Base-by-base conservation (phyloP, 352 stramenopile genomes). In the Pythium insidiosum region DNA sequence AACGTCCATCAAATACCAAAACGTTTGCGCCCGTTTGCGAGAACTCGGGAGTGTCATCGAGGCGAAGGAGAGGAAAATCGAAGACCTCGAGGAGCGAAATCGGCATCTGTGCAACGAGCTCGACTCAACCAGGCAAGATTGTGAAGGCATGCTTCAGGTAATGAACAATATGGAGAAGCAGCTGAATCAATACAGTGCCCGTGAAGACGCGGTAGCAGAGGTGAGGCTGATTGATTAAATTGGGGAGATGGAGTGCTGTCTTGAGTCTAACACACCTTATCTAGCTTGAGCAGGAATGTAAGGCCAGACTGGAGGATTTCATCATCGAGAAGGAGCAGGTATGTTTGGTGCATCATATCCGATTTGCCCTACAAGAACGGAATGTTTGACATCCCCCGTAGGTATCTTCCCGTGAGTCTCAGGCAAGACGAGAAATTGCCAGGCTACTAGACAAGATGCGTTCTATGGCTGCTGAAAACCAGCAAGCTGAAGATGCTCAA, bases 101-200 rank as follows among this genome's bases (percentile, higher is more conserved):
- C 57, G 43, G 0, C 39, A 37, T 2, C 26, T 82, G 2, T 64
- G 71, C 18, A 31, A 53, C 15, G 79, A 92, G n/a, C 44, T 87
- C 1, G 79, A 89, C 3, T 53, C 59, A n/a, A 73, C 81, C 6
- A 64, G 73, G 1, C 70, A 85, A 23, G 79, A 92, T 33, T 89
- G 76, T 19, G 79, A 92, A 56, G 79, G 76, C 5, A 92, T 92
- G 74, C 39, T 92, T 3, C 68, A 70, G n/a, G 79, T 92, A 23
- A 68, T 92, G 36, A 85, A 66, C 18, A 74, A 61, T 16, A 92
- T 92, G 79, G 79, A 92, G 43, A 89, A 87, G 26, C 79, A 89
- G 43, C 46, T 92, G 18, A 84, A 63, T 19, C 73, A 88, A 39
- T 92, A 89, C 38, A 83, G 66, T 23, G 49, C 71, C 6, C 57